Percentiles rank a stretch among this genome's conserved stretches.
Evolutionary conservation across 371 early-diverging fungal species (phyloP).

Genomic region (Blakeslea trispora): DNA sequence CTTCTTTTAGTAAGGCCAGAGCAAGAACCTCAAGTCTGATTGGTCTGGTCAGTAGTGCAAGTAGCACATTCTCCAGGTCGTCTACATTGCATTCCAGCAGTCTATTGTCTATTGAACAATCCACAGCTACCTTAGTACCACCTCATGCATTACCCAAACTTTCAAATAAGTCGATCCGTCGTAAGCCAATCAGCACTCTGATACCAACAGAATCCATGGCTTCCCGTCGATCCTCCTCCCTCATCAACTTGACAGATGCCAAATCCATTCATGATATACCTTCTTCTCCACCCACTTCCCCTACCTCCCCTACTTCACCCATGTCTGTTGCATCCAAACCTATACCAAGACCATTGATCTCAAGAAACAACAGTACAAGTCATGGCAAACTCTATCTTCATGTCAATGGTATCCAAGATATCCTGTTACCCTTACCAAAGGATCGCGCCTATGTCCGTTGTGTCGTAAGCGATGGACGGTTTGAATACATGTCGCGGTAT

Average conservation of each 20-base stretch:
- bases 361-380: neutral
- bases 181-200: constrained; percentile 4
- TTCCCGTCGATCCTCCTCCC: neutral
- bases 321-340: neutral
- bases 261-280: no score
- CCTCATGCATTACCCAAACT: constrained; percentile 2
- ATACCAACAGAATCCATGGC: neutral
- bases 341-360: neutral
- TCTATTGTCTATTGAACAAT: neutral
- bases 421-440: constrained; percentile 43
- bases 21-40: neutral
- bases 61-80: neutral
- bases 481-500: constrained; percentile 53
- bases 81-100: neutral
- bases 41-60: neutral
- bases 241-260: neutral
- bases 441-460: constrained; percentile 49
- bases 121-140: neutral
- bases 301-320: neutral
- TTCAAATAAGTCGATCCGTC: constrained; percentile 7
- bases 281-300: neutral
- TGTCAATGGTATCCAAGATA: constrained; percentile 37
- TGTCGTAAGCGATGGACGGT: constrained; percentile 49
- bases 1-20: neutral
- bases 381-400: constrained; percentile 47